Evolutionary conservation across 192 early-diverging fungal genomes (phyloP), one percentile per base, ranked within the genome.

Genomic region (Coemansia biformis): DNA sequence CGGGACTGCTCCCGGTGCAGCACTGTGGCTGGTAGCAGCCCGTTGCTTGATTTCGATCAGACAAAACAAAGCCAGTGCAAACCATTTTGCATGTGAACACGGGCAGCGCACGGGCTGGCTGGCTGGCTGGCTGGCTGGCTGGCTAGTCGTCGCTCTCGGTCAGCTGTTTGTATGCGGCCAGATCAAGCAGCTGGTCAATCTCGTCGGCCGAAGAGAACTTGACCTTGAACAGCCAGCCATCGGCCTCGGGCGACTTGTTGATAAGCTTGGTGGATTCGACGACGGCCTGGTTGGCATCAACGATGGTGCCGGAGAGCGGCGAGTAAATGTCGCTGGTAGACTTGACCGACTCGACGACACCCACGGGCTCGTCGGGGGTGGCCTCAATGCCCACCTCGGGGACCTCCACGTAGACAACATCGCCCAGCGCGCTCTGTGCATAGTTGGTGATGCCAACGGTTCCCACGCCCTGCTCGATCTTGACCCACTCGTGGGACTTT

Each of bases 191-290:
- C 13, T 60, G 56, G 8, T 87, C 77, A 40, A 95, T 46, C 61
- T 95, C 83, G 6, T 51, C 78, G 55, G 73, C 55, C 48, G 79
- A 52, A 6, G 74, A 75, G 35, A 97, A 35, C 78, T 92, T 79
- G 62, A 97, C 86, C 81, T 93, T 92, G 66, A 86, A 90, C 34
- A 93, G 77, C 94, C 94, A 97, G 45, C 86, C 91, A 19, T 91
- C 78, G 8, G 49, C 61, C 51, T 89, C 89, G 14, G 92, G 79
- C 38, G 62, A 58, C 12, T 60, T 56, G 80, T 93, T 95, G 69
- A 95, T 82, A 60, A 92, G 67, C 29, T 68, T 71, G n/a, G 90
- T 87, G 41, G 87, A 78, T 23, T 74, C 72, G 28, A 48, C 62
- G 39, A 97, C 79, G 0, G 29, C 48, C 10, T 56, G 43, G 71